These are phyloP conservation scores for Cladosporium phlei DNA, from an alignment of 2,329 filamentous ascomycete species.

Conservation along the genomic window DNA sequence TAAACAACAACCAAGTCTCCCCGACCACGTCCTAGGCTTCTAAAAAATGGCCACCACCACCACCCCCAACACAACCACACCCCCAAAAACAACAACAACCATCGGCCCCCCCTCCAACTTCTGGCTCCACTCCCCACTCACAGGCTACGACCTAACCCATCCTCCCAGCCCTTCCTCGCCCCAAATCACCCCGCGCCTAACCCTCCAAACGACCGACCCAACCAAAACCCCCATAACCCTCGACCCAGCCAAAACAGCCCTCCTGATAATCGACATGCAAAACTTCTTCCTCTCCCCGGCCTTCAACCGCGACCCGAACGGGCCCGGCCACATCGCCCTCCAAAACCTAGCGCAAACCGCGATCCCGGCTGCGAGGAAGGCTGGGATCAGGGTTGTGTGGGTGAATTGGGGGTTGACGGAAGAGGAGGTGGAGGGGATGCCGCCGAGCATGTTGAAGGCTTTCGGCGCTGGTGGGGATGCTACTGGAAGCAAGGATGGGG, in stretches of 20 bases:
- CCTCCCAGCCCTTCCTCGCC: slow-evolving; percentile 29
- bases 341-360: slow-evolving; percentile 39
- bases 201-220: slow-evolving; percentile 18
- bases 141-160: slow-evolving; percentile 46
- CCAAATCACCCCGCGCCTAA: slow-evolving; percentile 15
- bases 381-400: slow-evolving; percentile 51
- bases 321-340: slow-evolving; percentile 42
- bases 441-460: slow-evolving; percentile 44
- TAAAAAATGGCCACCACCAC: not conserved
- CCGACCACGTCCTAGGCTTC: too few relatives aligned
- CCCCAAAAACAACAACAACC: slow-evolving; percentile 32
- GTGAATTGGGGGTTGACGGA: slow-evolving; percentile 56
- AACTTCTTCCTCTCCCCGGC: slow-evolving; percentile 32
- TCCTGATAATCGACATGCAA: slow-evolving; percentile 34
- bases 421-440: slow-evolving; percentile 47
- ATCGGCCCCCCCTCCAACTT: slow-evolving; percentile 41
- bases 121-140: slow-evolving; percentile 41
- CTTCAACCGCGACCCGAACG: slow-evolving; percentile 25
- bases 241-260: slow-evolving; percentile 31
- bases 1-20: too few relatives aligned
- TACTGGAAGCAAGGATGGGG: slow-evolving; percentile 21
- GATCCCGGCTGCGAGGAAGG: slow-evolving; percentile 46
- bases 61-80: slow-evolving; percentile 8
- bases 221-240: slow-evolving; percentile 29
- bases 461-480: slow-evolving; percentile 38